Evolutionary conservation across 116 monocot species (phyloP).

Genomic region (Papilionanthe hybrid): DNA sequence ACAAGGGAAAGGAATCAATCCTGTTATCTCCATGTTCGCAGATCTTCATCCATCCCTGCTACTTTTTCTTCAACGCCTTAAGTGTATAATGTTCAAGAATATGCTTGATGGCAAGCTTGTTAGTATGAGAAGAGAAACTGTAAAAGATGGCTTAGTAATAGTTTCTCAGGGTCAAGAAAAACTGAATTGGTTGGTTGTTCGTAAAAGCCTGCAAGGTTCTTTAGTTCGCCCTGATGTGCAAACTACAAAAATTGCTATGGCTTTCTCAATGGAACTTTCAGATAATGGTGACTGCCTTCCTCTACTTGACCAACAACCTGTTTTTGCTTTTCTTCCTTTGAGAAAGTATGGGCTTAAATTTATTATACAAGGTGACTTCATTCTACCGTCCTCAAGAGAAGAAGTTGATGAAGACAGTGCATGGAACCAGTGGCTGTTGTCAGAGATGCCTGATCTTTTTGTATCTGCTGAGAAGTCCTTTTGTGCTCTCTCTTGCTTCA

Average conservation of each 20-base stretch:
- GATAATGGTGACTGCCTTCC: constrained; percentile 47
- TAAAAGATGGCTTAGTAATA: constrained; percentile 61
- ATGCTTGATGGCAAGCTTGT: constrained; percentile 38
- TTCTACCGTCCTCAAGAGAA: constrained; percentile 91
- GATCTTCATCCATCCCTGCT: constrained; percentile 87
- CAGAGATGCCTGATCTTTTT: constrained; percentile 75
- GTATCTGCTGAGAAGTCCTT: constrained; percentile 63
- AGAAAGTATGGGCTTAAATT: constrained; percentile 89
- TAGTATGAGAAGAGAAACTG: constrained; percentile 49
- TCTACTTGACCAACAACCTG: constrained; percentile 62
- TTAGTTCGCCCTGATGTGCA: constrained; percentile 59
- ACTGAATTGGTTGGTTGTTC: constrained; percentile 78
- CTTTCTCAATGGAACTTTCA: constrained; percentile 68
- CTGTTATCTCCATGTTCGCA: constrained; percentile 67
- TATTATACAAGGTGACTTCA: constrained; percentile 92
- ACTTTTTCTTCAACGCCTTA: constrained; percentile 69
- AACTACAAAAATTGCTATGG: constrained; percentile 81
- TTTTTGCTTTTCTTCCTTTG: constrained; percentile 93
- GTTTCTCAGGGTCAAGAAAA: constrained; percentile 62
- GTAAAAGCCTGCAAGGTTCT: constrained; percentile 36
- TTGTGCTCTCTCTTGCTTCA: constrained; percentile 69
- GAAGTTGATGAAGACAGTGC: constrained; percentile 90
- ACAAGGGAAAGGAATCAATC: constrained; percentile 28
- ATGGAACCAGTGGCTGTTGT: constrained; percentile 93
- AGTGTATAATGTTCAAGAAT: constrained; percentile 75